Base-by-base conservation (phyloP, 768 basidiomycete genomes). In the Russula sp. region DNA sequence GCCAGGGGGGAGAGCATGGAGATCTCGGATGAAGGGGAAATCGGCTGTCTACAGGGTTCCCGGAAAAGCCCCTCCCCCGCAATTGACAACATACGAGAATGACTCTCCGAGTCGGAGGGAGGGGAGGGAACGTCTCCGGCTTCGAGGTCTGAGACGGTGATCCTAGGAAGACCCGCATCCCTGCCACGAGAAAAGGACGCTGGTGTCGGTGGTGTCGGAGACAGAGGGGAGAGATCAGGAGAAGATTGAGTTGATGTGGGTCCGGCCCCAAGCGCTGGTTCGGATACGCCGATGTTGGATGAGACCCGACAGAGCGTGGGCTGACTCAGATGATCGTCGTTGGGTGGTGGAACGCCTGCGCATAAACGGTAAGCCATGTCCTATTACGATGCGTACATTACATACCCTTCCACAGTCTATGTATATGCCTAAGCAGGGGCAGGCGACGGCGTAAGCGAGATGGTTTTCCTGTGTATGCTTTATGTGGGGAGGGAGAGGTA, bases 351-450 rank as follows among this genome's bases (percentile, higher is more conserved):
- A 27, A 53, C 3, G 4, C 51, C 62, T 59, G 44, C 7, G 20
- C 11, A 47, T 6, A 18, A 18, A 39, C n/a, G 11, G 42, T 18
- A 35, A 37, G 44, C 27, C 14, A 52, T 6, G n/a, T 35, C 14
- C 18, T n/a, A 32, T 27, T 57, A 18, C 27, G n/a, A 44, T 32
- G 14, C 6, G 32, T 18, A 40, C 3, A 22, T 27, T 14, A 3
- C 35, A 22, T 63, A 59, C 62, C 62, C 20, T 59, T 63, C 62
- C 57, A 59, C 10, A 63, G 16, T 13, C 44, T 52, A 22, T 54
- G 52, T 32, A 64, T 40, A 47, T 51, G 39, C 34, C 16, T 55
- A 6, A 60, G 32, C 14, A 54, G 31, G 6, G 35, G 44, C n/a
- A 47, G 20, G 34, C 40, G 63, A 44, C 32, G 52, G 22, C 22